phyloP scores from a whole-genome alignment of 495 filamentous ascomycete species.

The Neurospora sp. region DNA sequence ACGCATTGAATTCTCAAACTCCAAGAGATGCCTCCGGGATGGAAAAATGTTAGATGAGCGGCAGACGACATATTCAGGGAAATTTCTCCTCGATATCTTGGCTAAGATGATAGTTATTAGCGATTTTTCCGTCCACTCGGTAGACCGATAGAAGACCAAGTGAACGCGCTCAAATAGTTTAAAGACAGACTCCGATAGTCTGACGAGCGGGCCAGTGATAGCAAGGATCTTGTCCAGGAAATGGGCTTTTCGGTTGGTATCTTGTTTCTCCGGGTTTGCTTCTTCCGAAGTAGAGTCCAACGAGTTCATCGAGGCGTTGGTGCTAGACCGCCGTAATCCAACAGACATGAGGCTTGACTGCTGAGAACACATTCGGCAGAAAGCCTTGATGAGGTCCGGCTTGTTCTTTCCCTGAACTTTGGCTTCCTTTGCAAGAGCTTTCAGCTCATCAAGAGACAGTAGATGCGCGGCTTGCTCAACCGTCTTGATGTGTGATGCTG shows the following conservation, averaged over 20 bases:
- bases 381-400: slow-evolving; percentile 59
- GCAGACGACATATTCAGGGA: slow-evolving; percentile 82
- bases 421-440: slow-evolving; percentile 71
- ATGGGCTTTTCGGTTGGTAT: slow-evolving; percentile 32
- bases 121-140: slow-evolving; percentile 96
- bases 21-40: slow-evolving; percentile 61
- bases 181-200: slow-evolving; percentile 63
- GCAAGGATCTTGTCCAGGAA: slow-evolving; percentile 61
- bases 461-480: slow-evolving; percentile 80
- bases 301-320: slow-evolving; percentile 29
- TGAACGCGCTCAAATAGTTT: slow-evolving; percentile 90
- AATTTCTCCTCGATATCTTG: slow-evolving; percentile 75
- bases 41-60: slow-evolving; percentile 83
- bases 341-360: slow-evolving; percentile 62
- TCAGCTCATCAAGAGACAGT: slow-evolving; percentile 77
- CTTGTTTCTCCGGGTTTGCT: slow-evolving; percentile 9
- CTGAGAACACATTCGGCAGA: slow-evolving; percentile 58
- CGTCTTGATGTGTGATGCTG: slow-evolving; percentile 57
- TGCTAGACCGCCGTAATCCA: slow-evolving; percentile 43
- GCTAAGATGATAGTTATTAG: slow-evolving; percentile 91
- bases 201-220: slow-evolving; percentile 71
- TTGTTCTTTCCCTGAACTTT: slow-evolving; percentile 89
- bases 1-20: slow-evolving; percentile 81
- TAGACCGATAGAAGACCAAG: slow-evolving; percentile 90
- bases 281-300: slow-evolving; percentile 1